Percentiles rank a stretch among this genome's conserved stretches.
These are phyloP conservation scores for Lipomyces chichibuensis DNA, from an alignment of 805 yeast species.

Conservation along the genomic window DNA sequence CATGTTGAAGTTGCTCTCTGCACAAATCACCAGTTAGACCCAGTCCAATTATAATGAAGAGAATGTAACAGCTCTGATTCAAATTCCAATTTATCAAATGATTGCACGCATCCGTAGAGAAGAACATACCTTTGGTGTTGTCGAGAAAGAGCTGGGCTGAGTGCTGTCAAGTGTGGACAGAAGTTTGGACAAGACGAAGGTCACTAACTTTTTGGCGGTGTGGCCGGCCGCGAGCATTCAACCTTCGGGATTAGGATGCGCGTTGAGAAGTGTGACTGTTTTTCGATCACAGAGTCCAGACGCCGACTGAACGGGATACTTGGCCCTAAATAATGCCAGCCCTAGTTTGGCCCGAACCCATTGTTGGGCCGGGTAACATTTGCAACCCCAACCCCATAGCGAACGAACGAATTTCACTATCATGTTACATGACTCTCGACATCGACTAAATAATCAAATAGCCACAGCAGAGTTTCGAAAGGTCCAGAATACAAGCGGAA, in stretches of 20 bases:
- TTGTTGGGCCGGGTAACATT: not conserved
- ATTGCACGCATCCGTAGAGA: slow-evolving; percentile 2
- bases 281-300: not conserved
- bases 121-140: slow-evolving; percentile 24
- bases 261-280: not conserved
- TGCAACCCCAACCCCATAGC: not conserved
- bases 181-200: not conserved
- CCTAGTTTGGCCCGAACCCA: not conserved
- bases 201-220: slow-evolving; percentile 1
- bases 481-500: slow-evolving; percentile 19
- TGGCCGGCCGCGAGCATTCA: not conserved
- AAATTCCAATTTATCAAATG: not conserved
- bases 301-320: not conserved
- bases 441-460: no score
- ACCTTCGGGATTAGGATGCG: not conserved
- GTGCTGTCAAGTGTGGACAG: slow-evolving; percentile 5
- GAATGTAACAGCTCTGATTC: not conserved
- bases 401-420: not conserved
- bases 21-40: slow-evolving; percentile 1
- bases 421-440: not conserved
- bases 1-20: slow-evolving; percentile 52
- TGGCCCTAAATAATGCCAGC: not conserved
- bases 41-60: not conserved
- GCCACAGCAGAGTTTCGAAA: not conserved
- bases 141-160: slow-evolving; percentile 23